phyloP scores from a whole-genome alignment of 768 basidiomycete species.

The Russula griseocarnosa region DNA sequence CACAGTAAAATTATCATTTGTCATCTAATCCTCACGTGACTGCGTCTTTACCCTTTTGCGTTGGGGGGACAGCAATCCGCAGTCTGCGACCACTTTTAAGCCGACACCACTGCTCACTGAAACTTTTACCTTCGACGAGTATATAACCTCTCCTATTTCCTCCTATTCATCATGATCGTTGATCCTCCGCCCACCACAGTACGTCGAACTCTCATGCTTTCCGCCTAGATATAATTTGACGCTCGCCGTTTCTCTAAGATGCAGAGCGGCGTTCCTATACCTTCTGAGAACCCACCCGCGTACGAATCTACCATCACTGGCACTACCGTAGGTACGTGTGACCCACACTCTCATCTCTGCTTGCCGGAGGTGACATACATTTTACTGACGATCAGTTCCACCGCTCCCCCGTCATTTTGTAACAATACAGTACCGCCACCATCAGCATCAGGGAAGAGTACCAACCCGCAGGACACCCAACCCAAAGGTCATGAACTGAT shows the following conservation, averaged over 20 bases:
- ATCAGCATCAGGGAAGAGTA: background rate
- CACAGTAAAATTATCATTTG: background rate
- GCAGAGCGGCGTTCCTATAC: background rate
- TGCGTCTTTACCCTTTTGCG: background rate
- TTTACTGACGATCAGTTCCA: background rate
- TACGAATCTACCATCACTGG: slow-evolving; percentile 8
- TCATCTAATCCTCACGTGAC: background rate
- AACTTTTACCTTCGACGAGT: background rate
- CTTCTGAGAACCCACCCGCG: slow-evolving; percentile 16
- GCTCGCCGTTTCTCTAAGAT: background rate
- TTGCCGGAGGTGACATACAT: background rate
- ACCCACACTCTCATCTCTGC: background rate
- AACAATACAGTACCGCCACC: background rate
- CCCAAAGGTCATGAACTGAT: slow-evolving; percentile 5
- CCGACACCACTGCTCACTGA: background rate
- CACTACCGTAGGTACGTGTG: background rate
- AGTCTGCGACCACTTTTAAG: background rate
- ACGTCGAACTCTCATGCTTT: background rate
- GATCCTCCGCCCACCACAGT: slow-evolving; percentile 6
- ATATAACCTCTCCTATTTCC: background rate
- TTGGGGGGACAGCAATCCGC: background rate
- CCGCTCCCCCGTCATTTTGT: background rate
- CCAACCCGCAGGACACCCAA: background rate
- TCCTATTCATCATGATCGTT: slow-evolving; percentile 11
- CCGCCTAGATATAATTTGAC: background rate